phyloP scores from a whole-genome alignment of 495 filamentous ascomycete genomes.

The Hypoxylon fragiforme region DNA sequence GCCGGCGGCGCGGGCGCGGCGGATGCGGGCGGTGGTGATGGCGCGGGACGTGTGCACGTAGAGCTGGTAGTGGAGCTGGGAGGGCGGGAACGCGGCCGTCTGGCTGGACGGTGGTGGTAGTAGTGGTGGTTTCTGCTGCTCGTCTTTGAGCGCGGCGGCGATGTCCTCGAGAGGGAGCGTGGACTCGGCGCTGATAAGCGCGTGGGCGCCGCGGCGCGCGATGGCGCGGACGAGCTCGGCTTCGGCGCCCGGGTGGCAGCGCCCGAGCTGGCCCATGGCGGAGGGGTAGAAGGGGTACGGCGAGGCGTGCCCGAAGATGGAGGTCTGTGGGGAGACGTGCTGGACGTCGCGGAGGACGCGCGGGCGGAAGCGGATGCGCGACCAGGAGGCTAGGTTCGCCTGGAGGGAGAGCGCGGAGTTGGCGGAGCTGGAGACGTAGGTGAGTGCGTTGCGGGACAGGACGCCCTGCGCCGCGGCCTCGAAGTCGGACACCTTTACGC shows the following conservation, averaged over 20 bases:
- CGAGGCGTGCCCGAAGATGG: constrained; percentile 74
- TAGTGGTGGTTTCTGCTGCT: constrained; percentile 29
- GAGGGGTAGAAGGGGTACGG: constrained; percentile 80
- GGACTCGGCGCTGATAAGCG: constrained; percentile 50
- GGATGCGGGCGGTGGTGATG: constrained; percentile 61
- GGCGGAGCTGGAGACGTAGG: constrained; percentile 82
- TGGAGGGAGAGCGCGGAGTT: constrained; percentile 76
- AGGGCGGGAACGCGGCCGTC: constrained; percentile 52
- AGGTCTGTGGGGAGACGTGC: constrained; percentile 68
- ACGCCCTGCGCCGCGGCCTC: constrained; percentile 73
- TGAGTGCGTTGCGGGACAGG: constrained; percentile 80
- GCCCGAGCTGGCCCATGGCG: constrained; percentile 74
- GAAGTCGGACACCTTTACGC: constrained; percentile 59
- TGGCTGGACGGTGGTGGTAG: too few species aligned
- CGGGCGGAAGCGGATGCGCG: constrained; percentile 85
- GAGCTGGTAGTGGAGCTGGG: constrained; percentile 60
- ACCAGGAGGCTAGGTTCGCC: constrained; percentile 82
- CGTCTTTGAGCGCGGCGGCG: constrained; percentile 28
- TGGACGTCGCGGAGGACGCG: constrained; percentile 75
- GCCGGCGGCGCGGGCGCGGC: constrained; percentile 62
- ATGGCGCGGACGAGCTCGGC: constrained; percentile 63
- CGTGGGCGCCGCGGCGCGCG: constrained; percentile 30
- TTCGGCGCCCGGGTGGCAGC: constrained; percentile 67
- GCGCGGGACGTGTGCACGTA: constrained; percentile 67
- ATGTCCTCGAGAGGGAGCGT: constrained; percentile 47